Percentiles rank a stretch among this genome's conserved stretches.
Conservation (phyloP, 306 rosid species). For the Casuarina cunninghamiana region DNA sequence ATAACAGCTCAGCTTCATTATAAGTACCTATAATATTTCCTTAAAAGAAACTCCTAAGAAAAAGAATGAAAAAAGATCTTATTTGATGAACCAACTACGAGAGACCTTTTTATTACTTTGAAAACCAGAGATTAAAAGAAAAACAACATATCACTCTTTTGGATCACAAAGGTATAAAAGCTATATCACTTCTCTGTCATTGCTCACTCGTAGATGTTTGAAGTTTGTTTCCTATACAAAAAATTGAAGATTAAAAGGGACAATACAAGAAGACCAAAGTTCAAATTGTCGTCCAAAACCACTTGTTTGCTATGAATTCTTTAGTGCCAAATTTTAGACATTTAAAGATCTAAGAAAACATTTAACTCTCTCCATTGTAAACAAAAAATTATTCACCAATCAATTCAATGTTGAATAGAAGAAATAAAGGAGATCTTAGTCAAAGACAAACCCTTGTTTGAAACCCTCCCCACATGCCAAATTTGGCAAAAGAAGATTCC, state of each 20-base stretch:
- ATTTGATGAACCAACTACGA: background rate
- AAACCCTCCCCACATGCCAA: constrained; percentile 45
- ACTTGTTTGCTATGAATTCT: background rate
- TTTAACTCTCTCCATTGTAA: background rate
- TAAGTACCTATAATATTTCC: background rate
- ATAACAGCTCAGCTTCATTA: background rate
- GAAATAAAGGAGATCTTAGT: background rate
- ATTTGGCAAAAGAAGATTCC: constrained; percentile 51
- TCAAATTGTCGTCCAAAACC: background rate
- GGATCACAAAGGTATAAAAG: too few species aligned
- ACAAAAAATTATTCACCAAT: too few species aligned
- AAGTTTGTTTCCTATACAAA: too few species aligned
- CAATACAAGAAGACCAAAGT: background rate
- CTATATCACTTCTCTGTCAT: too few species aligned
- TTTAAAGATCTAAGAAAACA: background rate
- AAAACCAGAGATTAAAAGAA: too few species aligned
- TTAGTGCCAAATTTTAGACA: background rate
- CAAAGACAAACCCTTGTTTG: constrained; percentile 33
- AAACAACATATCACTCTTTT: too few species aligned
- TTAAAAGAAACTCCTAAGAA: background rate
- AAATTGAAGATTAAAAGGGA: background rate
- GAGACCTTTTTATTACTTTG: background rate
- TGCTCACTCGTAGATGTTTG: too few species aligned
- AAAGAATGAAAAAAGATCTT: background rate
- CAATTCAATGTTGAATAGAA: background rate